Evolutionary conservation across 495 filamentous ascomycete species (phyloP).

Genomic region (Daldinia childiae): DNA sequence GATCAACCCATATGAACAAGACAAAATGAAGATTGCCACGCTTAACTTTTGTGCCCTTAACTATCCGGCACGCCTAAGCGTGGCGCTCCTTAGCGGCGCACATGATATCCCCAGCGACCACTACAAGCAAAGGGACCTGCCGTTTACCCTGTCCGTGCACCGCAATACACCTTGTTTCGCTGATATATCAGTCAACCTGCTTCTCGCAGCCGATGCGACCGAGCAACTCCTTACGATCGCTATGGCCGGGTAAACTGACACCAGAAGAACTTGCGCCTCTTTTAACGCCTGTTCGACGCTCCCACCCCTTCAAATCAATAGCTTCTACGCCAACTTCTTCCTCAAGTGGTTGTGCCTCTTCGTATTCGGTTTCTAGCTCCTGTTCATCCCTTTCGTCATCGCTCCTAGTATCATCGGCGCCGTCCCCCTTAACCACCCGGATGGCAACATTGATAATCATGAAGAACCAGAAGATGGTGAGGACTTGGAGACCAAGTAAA

Average conservation of each 20-base stretch:
- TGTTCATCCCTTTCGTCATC: slow-evolving; percentile 82
- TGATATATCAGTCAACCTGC: slow-evolving; percentile 56
- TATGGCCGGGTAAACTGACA: slow-evolving; percentile 72
- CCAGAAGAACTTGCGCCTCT: slow-evolving; percentile 60
- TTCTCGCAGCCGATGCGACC: slow-evolving; percentile 81
- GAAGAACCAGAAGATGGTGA: slow-evolving; percentile 88
- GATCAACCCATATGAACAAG: slow-evolving; percentile 36
- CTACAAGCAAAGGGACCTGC: slow-evolving; percentile 12
- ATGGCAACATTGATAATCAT: slow-evolving; percentile 86
- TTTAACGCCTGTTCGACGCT: slow-evolving; percentile 56
- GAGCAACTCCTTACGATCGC: slow-evolving; percentile 76
- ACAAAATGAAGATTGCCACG: slow-evolving; percentile 34
- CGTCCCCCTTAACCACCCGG: slow-evolving; percentile 75
- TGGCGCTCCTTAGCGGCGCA: slow-evolving; percentile 10
- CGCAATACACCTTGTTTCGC: slow-evolving; percentile 16
- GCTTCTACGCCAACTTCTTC: slow-evolving; percentile 73
- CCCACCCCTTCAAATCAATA: slow-evolving; percentile 64
- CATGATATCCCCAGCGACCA: slow-evolving; percentile 11
- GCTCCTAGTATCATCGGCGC: slow-evolving; percentile 86
- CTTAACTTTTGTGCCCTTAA: slow-evolving; percentile 31
- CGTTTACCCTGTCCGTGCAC: slow-evolving; percentile 10
- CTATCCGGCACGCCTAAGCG: slow-evolving; percentile 18
- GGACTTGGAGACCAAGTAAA: slow-evolving; percentile 78
- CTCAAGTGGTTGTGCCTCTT: slow-evolving; percentile 63
- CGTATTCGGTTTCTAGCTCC: slow-evolving; percentile 60